These are phyloP conservation scores for Henckelia pumila DNA, from an alignment of 257 asterid species.

Conservation along the genomic window DNA sequence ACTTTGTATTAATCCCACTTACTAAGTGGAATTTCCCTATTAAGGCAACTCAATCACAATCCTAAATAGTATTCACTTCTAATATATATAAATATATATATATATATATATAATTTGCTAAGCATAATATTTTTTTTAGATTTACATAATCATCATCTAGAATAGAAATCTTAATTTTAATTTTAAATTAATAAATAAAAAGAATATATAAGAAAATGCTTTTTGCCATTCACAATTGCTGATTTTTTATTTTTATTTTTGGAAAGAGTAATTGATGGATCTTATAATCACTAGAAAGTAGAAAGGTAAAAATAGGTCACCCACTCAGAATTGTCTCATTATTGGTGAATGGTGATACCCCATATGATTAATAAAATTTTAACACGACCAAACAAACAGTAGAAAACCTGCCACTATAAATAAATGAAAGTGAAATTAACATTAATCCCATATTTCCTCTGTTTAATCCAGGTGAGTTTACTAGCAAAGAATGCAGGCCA, in stretches of 20 bases:
- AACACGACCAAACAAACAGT: slow-evolving; percentile 26
- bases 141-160: too few species aligned
- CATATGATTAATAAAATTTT: slow-evolving; percentile 12
- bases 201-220: not conserved
- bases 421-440: not conserved
- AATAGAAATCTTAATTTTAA: too few species aligned
- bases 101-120: too few species aligned
- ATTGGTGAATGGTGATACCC: slow-evolving; percentile 30
- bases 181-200: too few species aligned
- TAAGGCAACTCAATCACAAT: slow-evolving; percentile 32
- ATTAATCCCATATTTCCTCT: slow-evolving; percentile 22
- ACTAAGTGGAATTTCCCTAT: slow-evolving; percentile 57
- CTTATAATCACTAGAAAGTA: slow-evolving; percentile 6
- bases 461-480: slow-evolving; percentile 25
- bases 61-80: too few species aligned
- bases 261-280: slow-evolving; percentile 15
- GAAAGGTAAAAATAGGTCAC: slow-evolving; percentile 23
- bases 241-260: not conserved
- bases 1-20: slow-evolving; percentile 45
- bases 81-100: too few species aligned
- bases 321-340: slow-evolving; percentile 37
- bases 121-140: too few species aligned
- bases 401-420: slow-evolving; percentile 18
- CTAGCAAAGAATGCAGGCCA: not conserved
- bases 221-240: too few species aligned